Evolutionary conservation across 2,329 filamentous ascomycete species (phyloP).

Genomic region (Penicillium oxalicum): DNA sequence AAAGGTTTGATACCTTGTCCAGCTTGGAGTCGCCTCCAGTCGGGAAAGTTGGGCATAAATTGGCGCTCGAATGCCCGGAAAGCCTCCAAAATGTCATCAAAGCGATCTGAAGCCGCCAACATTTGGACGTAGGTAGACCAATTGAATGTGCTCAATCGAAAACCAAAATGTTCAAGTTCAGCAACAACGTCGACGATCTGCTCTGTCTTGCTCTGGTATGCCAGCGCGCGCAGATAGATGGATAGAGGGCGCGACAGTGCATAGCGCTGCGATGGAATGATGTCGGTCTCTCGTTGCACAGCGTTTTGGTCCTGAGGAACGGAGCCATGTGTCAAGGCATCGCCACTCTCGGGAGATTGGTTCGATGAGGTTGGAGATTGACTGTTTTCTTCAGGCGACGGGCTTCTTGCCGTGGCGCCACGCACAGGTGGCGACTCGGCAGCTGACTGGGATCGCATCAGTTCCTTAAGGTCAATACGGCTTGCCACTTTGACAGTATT

Average conservation of each 20-base stretch:
- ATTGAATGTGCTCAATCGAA: conserved; percentile 65
- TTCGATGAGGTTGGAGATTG: no score
- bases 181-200: conserved; percentile 50
- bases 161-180: conserved; percentile 60
- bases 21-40: conserved; percentile 53
- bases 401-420: no score
- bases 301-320: no score
- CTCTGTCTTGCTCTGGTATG: conserved; percentile 48
- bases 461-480: conserved; percentile 27
- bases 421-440: neutral
- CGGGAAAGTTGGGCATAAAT: conserved; percentile 72
- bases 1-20: conserved; percentile 28
- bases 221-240: conserved; percentile 49
- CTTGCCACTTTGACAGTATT: conserved; percentile 45
- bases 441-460: neutral
- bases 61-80: conserved; percentile 68
- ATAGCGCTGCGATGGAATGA: conserved; percentile 39
- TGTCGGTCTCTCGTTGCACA: neutral
- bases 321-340: neutral
- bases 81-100: conserved; percentile 51
- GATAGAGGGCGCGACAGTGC: conserved; percentile 46
- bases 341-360: no score
- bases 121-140: conserved; percentile 74
- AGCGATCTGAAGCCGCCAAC: conserved; percentile 56
- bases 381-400: no score